Percentiles rank a stretch among this genome's conserved stretches.
Conservation (phyloP, 306 rosid species). For the Delonix regia region DNA sequence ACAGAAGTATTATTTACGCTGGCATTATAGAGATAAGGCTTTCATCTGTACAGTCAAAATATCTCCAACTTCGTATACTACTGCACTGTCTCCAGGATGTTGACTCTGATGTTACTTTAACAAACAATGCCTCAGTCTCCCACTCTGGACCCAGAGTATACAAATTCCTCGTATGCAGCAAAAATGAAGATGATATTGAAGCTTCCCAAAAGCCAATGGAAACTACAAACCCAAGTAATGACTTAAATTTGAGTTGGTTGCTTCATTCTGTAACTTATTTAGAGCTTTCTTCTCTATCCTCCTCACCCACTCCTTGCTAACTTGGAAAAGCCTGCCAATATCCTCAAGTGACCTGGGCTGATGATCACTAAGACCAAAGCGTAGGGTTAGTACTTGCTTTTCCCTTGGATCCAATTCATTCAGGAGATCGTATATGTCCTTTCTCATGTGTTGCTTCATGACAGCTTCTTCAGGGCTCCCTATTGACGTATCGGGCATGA, state of each 20-base stretch:
- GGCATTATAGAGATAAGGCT: neutral
- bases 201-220: constrained; percentile 32
- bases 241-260: constrained; percentile 46
- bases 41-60: constrained; percentile 21
- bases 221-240: constrained; percentile 59
- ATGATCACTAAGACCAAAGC: constrained; percentile 70
- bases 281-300: constrained; percentile 76
- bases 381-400: constrained; percentile 67
- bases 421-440: constrained; percentile 57
- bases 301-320: constrained; percentile 72
- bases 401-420: constrained; percentile 69
- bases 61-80: neutral
- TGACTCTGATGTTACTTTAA: neutral
- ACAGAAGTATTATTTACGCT: neutral
- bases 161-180: constrained; percentile 25
- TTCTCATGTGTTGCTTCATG: constrained; percentile 65
- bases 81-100: neutral
- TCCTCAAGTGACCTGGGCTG: constrained; percentile 77
- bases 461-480: constrained; percentile 72
- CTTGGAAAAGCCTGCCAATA: constrained; percentile 63
- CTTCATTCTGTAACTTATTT: constrained; percentile 55
- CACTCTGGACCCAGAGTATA: constrained; percentile 29
- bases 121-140: neutral
- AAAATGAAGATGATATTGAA: constrained; percentile 33
- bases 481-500: constrained; percentile 53